These are phyloP conservation scores for Sugiyamaella novakii DNA, from an alignment of 1,139 yeast species.

Conservation along the genomic window DNA sequence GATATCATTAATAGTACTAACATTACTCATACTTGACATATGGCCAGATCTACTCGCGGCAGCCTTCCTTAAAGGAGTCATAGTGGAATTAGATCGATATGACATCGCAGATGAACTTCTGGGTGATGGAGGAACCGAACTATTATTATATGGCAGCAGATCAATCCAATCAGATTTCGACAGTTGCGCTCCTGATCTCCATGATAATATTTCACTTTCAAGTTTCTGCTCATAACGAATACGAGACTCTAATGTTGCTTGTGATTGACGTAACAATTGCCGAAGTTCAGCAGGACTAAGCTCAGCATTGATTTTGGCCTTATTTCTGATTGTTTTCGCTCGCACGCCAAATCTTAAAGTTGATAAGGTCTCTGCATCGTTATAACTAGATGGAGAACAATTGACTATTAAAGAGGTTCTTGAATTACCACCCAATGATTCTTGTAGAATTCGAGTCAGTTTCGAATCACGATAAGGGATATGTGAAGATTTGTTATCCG, in stretches of 20 bases:
- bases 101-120: conserved; percentile 16
- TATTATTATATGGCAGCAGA: conserved; percentile 26
- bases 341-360: conserved; percentile 80
- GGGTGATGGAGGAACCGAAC: conserved; percentile 28
- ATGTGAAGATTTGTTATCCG: conserved; percentile 67
- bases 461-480: conserved; percentile 84
- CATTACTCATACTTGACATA: conserved; percentile 11
- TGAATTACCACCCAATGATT: conserved; percentile 85
- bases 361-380: conserved; percentile 71
- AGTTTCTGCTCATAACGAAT: conserved; percentile 50
- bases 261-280: conserved; percentile 52
- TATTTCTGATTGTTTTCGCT: conserved; percentile 71
- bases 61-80: conserved; percentile 16
- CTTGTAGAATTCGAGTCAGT: conserved; percentile 79
- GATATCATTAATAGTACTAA: conserved; percentile 3
- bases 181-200: conserved; percentile 53
- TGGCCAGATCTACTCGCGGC: conserved; percentile 9
- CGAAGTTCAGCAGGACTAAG: conserved; percentile 60
- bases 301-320: conserved; percentile 70
- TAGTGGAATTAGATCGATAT: conserved; percentile 11
- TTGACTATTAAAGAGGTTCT: conserved; percentile 77
- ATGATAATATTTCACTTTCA: conserved; percentile 52
- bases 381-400: conserved; percentile 67
- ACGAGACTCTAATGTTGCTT: conserved; percentile 51
- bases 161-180: conserved; percentile 43